Conservation (phyloP, 169 alveolate species). For the Eimeria sp. region DNA sequence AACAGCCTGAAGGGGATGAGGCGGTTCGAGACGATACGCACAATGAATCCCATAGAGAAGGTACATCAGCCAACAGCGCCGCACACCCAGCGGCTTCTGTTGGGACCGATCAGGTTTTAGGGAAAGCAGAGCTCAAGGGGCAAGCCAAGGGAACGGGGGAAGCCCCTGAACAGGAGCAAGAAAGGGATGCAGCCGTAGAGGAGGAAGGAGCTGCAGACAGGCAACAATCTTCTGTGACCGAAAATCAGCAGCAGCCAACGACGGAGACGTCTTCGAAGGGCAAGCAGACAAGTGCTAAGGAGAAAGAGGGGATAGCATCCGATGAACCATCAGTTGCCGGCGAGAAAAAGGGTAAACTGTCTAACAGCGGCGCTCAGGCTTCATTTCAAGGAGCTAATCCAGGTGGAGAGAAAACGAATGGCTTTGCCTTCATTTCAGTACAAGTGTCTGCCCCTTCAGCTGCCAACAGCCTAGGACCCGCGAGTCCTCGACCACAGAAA, state of each 20-base stretch:
- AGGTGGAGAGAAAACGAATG: not conserved
- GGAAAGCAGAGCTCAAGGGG: not conserved
- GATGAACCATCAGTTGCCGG: not conserved
- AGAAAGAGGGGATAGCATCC: not conserved
- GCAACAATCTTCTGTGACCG: not conserved
- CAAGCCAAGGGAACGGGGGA: not conserved
- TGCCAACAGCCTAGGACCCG: not conserved
- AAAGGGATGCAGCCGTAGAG: not conserved
- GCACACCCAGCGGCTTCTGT: not conserved
- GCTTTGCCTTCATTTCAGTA: not conserved
- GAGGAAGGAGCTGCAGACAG: not conserved
- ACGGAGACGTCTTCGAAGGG: not conserved
- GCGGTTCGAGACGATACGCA: not conserved
- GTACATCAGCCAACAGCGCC: not conserved
- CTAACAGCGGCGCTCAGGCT: not conserved
- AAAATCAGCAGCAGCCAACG: not conserved
- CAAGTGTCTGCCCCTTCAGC: constrained; percentile 13
- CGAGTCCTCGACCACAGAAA: not conserved
- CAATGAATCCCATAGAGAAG: not conserved
- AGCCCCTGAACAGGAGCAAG: not conserved
- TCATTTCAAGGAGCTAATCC: not conserved
- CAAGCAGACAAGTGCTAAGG: not conserved
- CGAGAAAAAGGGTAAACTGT: not conserved
- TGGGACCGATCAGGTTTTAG: not conserved
- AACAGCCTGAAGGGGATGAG: constrained; percentile 9